Evolutionary conservation across 202 grass and related monocot species (phyloP).

Genomic region (Cymbopogon flexuosus): DNA sequence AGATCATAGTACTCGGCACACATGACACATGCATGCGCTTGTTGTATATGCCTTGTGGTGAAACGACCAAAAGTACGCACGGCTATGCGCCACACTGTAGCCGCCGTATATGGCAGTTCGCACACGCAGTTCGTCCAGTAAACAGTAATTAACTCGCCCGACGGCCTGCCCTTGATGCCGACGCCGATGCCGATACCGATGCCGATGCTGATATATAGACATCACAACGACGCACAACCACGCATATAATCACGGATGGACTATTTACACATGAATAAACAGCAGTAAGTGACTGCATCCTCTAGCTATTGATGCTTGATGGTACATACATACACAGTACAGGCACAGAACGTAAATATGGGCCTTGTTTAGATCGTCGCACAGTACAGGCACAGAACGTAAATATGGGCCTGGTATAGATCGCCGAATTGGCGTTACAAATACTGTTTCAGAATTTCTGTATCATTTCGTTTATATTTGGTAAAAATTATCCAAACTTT

Average conservation of each 20-base stretch:
- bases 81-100: slow-evolving; percentile 25
- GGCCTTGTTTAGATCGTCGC: too few species aligned
- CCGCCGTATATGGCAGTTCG: not conserved
- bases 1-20: slow-evolving; percentile 22
- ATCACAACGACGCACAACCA: not conserved
- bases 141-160: not conserved
- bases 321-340: not conserved
- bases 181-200: not conserved
- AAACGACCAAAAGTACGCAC: slow-evolving; percentile 34
- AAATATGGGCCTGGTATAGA: too few species aligned
- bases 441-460: too few species aligned
- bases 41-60: not conserved
- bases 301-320: not conserved
- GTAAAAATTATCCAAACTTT: too few species aligned
- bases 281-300: not conserved
- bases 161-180: too few species aligned
- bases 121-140: not conserved
- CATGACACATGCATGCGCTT: slow-evolving; percentile 14
- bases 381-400: not conserved
- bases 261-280: not conserved
- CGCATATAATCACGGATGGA: not conserved
- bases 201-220: not conserved
- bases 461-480: too few species aligned
- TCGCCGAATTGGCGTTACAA: too few species aligned
- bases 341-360: not conserved